These are phyloP conservation scores for Corymbia maculata DNA, from an alignment of 345 rosid species.

Conservation along the genomic window DNA sequence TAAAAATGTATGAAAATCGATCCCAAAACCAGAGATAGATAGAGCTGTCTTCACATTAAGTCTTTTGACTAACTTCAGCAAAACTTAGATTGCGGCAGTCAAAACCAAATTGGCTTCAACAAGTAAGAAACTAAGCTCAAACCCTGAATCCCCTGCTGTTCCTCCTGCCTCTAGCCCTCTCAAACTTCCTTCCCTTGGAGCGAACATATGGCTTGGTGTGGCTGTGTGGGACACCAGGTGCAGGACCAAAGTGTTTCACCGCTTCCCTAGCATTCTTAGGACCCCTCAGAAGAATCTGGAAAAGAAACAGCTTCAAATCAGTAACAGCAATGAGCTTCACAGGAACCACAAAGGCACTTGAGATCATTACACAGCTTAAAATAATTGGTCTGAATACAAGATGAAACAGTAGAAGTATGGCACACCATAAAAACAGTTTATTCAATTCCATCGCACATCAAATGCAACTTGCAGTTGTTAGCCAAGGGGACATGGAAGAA, in stretches of 20 bases:
- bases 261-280: conserved; percentile 73
- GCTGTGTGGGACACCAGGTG: conserved; percentile 81
- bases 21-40: background rate
- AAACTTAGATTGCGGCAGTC: background rate
- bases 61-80: background rate
- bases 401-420: background rate
- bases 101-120: background rate
- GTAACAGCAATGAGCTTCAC: background rate
- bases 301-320: background rate
- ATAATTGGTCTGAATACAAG: background rate
- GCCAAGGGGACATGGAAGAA: background rate
- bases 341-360: background rate
- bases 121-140: conserved; percentile 7
- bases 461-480: background rate
- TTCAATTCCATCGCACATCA: background rate
- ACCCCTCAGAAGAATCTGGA: conserved; percentile 58
- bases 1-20: background rate
- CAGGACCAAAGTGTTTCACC: conserved; percentile 73
- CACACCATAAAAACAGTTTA: background rate
- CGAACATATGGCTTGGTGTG: conserved; percentile 65
- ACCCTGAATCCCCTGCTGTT: conserved; percentile 66
- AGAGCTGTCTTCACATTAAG: background rate
- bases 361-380: background rate
- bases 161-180: conserved; percentile 65
- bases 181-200: conserved; percentile 53